Base-by-base conservation (phyloP, 495 filamentous ascomycete genomes). In the Talaromyces adpressus region DNA sequence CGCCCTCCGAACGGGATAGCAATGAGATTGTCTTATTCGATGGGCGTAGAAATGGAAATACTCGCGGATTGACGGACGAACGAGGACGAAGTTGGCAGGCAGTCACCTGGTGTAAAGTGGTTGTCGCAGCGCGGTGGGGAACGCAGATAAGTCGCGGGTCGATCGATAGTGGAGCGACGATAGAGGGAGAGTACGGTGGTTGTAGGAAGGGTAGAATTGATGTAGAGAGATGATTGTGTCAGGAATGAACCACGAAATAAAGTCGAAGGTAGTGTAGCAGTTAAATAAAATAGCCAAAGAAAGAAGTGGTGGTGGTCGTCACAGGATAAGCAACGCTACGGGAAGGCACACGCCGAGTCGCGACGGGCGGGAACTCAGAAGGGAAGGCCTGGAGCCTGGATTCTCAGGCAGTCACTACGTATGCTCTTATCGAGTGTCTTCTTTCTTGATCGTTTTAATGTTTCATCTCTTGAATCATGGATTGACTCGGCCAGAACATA, bases 131-230 rank as follows among this genome's bases (percentile, higher is more conserved):
- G 18, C 56, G 56, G 52, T 56, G 27, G 56, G 56, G 56, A 58
- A 58, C 16, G 30, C 14, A 11, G 56, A 58, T 58, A 58, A 58
- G 27, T 58, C 30, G 30, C 56, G 56, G 56, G 56, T 56, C 27
- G 56, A 58, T 58, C 14, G 29, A 58, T 58, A 18, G 56, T 58
- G 56, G 56, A 58, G 58, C 58, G 58, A 61, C 58, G 20, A 47
- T 27, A 45, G 34, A 6, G 32, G 18, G 58, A 29, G 27, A 23
- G 11, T 1, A 25, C 41, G 22, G 39, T 8, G 27, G 14, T 20
- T 23, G 18, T 3, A 32, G 32, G n/a, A 57, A 57, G 6, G 16
- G 30, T 20, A 8, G 27, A 56, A 7, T 22, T 25, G 22, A 27
- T 22, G 52, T 29, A 0, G 11, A 56, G 23, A 56, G 52, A 25